Evolutionary conservation across 176 grass and related monocot genomes (phyloP), one percentile per base, ranked within the genome.

Genomic region (Dendrocalamus sinicus): DNA sequence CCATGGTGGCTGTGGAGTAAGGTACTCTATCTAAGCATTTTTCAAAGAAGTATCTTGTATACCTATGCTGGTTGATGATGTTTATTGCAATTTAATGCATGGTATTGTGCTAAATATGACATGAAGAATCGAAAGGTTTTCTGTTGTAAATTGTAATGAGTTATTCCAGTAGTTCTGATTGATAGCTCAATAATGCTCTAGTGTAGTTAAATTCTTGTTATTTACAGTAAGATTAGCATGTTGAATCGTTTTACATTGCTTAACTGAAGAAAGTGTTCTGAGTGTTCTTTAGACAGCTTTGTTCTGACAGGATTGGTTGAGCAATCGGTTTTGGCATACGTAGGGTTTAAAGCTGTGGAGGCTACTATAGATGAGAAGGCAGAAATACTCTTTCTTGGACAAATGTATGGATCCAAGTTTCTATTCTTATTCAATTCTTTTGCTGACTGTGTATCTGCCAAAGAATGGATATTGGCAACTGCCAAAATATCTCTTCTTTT

Each of bases 251-350:
- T 54, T 51, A 8, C 22, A 58, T 44, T 0, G 1, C 51, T 84
- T 6, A 16, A 44, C 22, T 26, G 22, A 86, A 63, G 41, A 77
- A 79, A 82, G 60, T 39, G 78, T 85, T 61, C 86, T 99, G 90
- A 99, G 53, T 82, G 65, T 95, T 94, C 75, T 96, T 91, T 89
- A 95, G 93, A 94, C 93, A 99, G 96, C 87, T 94, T 98, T 94
- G 81, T 94, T 93, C 82, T 95, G 75, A 94, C 96, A 94, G 96
- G 96, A 53, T 92, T 95, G 54, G 81, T 94, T 78, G 93, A 95
- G 86, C 87, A 92, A 85, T 78, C 86, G 8, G 81, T 84, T 77
- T 74, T 99, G 90, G 61, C 81, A 14, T 96, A 94, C 41, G 20
- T 94, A 23, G 92, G 96, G n/a, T 96, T 86, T 67, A 47, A 89